Conservation (phyloP, 495 filamentous ascomycete genomes). For the Aspergillus saccharolyticus region DNA sequence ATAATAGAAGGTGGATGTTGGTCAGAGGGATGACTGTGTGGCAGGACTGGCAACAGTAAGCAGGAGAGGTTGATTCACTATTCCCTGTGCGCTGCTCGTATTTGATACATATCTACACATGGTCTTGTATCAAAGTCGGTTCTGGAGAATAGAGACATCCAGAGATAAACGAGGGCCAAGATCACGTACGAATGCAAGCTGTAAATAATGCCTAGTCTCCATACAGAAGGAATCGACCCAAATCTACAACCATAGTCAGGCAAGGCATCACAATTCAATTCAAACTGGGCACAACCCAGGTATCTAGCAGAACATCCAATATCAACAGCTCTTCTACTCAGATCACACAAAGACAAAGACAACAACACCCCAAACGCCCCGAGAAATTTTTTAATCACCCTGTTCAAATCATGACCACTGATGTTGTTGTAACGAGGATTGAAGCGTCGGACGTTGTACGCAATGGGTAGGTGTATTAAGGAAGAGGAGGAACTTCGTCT, state of each 20-base stretch:
- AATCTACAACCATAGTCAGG: not conserved
- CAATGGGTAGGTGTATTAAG: conserved; percentile 14
- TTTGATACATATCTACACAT: no score
- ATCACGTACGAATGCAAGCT: no score
- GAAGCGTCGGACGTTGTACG: conserved; percentile 3
- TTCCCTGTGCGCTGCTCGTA: no score
- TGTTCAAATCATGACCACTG: conserved; percentile 16
- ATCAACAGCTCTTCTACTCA: conserved; percentile 10
- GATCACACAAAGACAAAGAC: conserved; percentile 6
- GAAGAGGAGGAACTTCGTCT: conserved; percentile 31
- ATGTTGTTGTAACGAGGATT: conserved; percentile 6
- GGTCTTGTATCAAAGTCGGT: no score
- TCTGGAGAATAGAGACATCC: no score
- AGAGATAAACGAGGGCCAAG: no score
- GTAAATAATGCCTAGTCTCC: no score
- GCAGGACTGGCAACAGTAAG: no score
- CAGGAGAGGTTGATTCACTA: no score
- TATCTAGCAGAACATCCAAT: not conserved
- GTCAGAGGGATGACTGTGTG: no score
- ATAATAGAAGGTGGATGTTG: no score
- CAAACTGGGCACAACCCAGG: not conserved
- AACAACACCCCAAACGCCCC: conserved; percentile 20
- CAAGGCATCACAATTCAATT: not conserved
- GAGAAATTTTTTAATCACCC: conserved; percentile 17
- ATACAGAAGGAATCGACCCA: no score